A percentile compares a stretch with the other conserved stretches of the same genome.
These are phyloP conservation scores for Aegilops bicornis DNA, from an alignment of 176 grass and related monocot genomes.

Conservation along the genomic window DNA sequence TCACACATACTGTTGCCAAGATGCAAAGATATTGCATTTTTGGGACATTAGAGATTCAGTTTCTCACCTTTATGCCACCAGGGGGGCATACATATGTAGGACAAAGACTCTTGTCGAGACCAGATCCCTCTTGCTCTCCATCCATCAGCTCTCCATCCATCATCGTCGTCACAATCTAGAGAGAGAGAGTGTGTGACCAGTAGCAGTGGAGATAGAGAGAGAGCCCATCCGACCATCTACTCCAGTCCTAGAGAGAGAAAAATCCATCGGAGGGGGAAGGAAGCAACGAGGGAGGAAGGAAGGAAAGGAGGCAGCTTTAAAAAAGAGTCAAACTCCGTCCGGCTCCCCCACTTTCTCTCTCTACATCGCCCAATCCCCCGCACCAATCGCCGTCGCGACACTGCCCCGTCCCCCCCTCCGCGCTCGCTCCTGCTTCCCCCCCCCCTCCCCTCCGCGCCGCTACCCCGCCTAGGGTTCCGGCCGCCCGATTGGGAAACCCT, in stretches of 20 bases:
- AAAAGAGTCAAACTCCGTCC: constrained; percentile 16
- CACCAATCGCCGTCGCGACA: constrained; percentile 10
- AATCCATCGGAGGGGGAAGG: background rate
- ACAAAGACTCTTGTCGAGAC: background rate
- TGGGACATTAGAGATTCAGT: background rate
- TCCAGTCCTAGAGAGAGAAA: background rate
- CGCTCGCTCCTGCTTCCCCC: background rate
- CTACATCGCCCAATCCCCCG: constrained; percentile 2
- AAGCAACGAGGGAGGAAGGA: too few relatives aligned
- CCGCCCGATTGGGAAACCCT: constrained; percentile 8
- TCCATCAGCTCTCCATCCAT: too few relatives aligned
- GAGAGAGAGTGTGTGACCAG: background rate
- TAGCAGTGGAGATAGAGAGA: background rate
- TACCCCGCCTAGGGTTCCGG: background rate
- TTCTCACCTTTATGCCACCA: background rate
- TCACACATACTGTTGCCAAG: background rate
- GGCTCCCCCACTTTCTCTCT: constrained; percentile 19
- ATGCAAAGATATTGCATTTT: background rate
- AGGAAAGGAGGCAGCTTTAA: constrained; percentile 13
- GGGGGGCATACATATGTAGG: background rate
- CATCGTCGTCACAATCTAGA: constrained; percentile 5
- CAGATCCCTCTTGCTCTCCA: background rate
- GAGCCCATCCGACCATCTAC: background rate
- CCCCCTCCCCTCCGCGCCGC: background rate
- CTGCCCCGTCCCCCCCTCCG: background rate